These are phyloP conservation scores for Suhomyces emberorum DNA, from an alignment of 805 yeast genomes.

Conservation along the genomic window DNA sequence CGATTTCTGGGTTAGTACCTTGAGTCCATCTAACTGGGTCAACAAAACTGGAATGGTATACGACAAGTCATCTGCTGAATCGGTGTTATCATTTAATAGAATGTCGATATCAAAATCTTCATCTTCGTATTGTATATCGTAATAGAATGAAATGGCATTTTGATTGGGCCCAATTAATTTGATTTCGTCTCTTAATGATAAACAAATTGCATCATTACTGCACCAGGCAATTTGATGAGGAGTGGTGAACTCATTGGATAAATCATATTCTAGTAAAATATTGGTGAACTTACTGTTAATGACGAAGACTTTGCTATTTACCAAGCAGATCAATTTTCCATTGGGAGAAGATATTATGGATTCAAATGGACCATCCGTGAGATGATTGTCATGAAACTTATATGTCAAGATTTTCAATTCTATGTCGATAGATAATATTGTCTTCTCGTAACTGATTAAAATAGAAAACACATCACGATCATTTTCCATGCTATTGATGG, in stretches of 20 bases:
- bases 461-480: constrained; percentile 3
- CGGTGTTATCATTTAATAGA: constrained; percentile 10
- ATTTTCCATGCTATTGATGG: constrained; percentile 9
- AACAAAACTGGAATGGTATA: constrained; percentile 39
- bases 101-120: constrained; percentile 30
- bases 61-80: constrained; percentile 14
- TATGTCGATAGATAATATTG: constrained; percentile 25
- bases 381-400: constrained; percentile 33
- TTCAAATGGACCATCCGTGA: constrained; percentile 50
- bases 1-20: constrained; percentile 54
- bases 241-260: constrained; percentile 33
- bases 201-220: constrained; percentile 74
- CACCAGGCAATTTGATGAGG: constrained; percentile 72
- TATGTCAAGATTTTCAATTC: constrained; percentile 19
- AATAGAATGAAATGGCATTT: constrained; percentile 52
- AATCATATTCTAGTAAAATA: constrained; percentile 42
- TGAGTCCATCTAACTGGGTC: constrained; percentile 68
- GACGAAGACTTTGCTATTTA: constrained; percentile 45
- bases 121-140: constrained; percentile 24
- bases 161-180: constrained; percentile 70
- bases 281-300: constrained; percentile 45
- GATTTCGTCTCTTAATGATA: constrained; percentile 61
- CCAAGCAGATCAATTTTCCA: constrained; percentile 51
- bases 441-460: constrained; percentile 24
- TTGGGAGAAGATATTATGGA: constrained; percentile 49